Evolutionary conservation across 345 rosid species (phyloP), one percentile per base, ranked within the genome.

Genomic region (Salix suchowensis): DNA sequence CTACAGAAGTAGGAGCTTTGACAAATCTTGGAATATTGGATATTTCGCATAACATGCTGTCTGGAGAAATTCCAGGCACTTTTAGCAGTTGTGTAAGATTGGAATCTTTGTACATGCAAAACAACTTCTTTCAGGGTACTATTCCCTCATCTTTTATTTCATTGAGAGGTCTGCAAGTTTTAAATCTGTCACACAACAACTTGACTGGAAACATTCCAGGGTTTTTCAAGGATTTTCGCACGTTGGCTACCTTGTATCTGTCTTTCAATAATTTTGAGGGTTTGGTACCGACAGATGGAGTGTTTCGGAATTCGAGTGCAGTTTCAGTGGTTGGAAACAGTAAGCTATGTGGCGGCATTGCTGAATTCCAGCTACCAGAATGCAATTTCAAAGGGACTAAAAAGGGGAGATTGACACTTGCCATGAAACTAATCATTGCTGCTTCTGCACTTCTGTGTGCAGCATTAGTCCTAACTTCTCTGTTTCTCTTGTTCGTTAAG

Each of bases 231-330:
- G 18, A 15, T 4, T 78, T 78, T 14, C 46, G 8, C 15, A 44
- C 44, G 2, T 39, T 79, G 50, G 19, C 4, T 5, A 7, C 7
- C 2, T 18, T 79, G 74, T 60, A 79, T 68, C 64, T 79, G 1
- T 74, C 82, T 9, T 60, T 40, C 50, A 79, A 79, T 62, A 60
- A 61, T 75, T 60, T 79, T 18, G 66, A 60, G 30, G 77, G 82
- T 2, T 30, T 44, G 62, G 74, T 79, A 16, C 82, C 77, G 6
- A 73, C 4, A 6, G 26, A 71, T 0, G 76, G 76, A 36, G n/a
- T 74, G 15, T 68, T 79, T 36, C 19, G 18, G 74, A 79, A 79
- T 61, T 46, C 61, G 7, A 78, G 46, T 21, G 46, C 62, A 54
- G 62, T 48, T 39, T 67, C 69, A 19, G 24, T 79, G n/a, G 46